Conservation (phyloP, 257 asterid genomes). For the Fraxinus quadrangulata region DNA sequence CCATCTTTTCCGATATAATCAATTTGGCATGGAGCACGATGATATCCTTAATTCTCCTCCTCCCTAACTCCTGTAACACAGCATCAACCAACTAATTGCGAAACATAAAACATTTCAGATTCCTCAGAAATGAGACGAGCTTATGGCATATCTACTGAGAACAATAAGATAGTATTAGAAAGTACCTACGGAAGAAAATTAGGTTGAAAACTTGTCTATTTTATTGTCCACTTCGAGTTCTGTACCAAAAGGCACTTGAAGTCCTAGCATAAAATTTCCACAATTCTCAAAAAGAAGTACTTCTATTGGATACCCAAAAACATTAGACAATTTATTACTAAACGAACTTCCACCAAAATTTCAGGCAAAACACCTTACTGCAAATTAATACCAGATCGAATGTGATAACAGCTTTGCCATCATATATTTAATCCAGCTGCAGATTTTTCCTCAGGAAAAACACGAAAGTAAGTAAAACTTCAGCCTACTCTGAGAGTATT, state of each 20-base stretch:
- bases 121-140: background rate
- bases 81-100: background rate
- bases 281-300: background rate
- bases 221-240: too few relatives aligned
- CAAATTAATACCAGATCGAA: background rate
- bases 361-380: background rate
- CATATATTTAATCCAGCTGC: background rate
- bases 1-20: slow-evolving; percentile 2
- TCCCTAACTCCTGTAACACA: background rate
- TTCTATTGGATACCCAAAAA: background rate
- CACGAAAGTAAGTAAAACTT: background rate
- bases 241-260: background rate
- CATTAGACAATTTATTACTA: background rate
- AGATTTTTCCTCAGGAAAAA: background rate
- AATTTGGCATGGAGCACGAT: background rate
- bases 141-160: background rate
- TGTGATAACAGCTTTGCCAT: background rate
- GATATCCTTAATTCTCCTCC: background rate
- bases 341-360: background rate
- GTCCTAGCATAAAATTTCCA: background rate
- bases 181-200: background rate
- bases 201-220: background rate
- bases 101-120: background rate
- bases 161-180: background rate
- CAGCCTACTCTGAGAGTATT: background rate